phyloP scores from a whole-genome alignment of 1,139 yeast species.

The Diutina siamensis region DNA sequence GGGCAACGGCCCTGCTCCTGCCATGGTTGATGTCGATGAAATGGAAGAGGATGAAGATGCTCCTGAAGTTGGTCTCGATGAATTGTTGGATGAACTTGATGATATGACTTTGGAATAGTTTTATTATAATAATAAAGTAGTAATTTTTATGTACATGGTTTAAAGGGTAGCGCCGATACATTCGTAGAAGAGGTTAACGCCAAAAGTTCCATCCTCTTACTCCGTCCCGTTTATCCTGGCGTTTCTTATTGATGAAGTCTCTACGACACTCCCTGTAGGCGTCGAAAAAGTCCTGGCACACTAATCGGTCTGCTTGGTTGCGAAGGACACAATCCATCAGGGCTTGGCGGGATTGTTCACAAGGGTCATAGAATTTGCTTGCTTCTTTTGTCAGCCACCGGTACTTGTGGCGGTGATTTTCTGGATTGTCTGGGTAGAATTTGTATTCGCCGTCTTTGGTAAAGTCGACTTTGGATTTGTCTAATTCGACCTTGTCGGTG shows the following conservation, averaged over 20 bases:
- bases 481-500: conserved; percentile 13
- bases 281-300: conserved; percentile 78
- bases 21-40: conserved; percentile 34
- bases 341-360: conserved; percentile 81
- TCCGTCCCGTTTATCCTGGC: conserved; percentile 26
- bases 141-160: too few relatives aligned
- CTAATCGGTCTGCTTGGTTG: conserved; percentile 60
- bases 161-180: too few relatives aligned
- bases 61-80: conserved; percentile 69
- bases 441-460: conserved; percentile 47
- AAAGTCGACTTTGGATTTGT: conserved; percentile 44
- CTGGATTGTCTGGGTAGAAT: conserved; percentile 79
- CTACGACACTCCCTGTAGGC: conserved; percentile 88
- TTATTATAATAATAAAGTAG: not conserved
- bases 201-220: conserved; percentile 27
- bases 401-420: conserved; percentile 47
- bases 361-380: conserved; percentile 83
- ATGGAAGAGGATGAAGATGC: conserved; percentile 51
- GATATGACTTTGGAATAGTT: conserved; percentile 64
- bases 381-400: conserved; percentile 61
- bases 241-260: conserved; percentile 51
- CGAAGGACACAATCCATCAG: conserved; percentile 70
- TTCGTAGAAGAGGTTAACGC: not conserved
- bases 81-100: conserved; percentile 81
- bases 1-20: conserved; percentile 13